These are phyloP conservation scores for Debaryomyces coudertii DNA, from an alignment of 1,139 yeast species.

Conservation along the genomic window DNA sequence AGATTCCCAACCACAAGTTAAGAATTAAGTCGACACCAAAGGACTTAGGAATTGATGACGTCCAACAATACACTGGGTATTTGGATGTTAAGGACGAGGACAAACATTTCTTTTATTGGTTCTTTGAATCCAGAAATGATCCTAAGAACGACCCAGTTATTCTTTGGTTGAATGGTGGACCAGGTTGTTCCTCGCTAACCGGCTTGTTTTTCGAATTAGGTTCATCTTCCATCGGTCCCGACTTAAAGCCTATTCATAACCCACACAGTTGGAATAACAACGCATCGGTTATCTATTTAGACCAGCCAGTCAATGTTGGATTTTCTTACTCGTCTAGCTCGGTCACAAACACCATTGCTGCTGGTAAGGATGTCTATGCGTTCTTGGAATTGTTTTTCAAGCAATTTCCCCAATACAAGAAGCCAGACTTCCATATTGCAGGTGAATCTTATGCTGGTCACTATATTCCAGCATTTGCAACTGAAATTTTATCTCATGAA, in stretches of 20 bases:
- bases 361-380: conserved; percentile 91
- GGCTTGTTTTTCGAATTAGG: conserved; percentile 51
- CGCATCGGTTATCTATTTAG: conserved; percentile 50
- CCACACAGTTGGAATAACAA: conserved; percentile 49
- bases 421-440: conserved; percentile 83
- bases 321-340: conserved; percentile 71
- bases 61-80: conserved; percentile 85
- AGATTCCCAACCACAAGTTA: conserved; percentile 58
- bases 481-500: conserved; percentile 76
- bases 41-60: conserved; percentile 72
- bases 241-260: conserved; percentile 40
- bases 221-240: conserved; percentile 40
- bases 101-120: conserved; percentile 64
- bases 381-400: conserved; percentile 87
- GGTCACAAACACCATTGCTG: conserved; percentile 79
- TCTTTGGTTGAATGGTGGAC: conserved; percentile 53
- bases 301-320: conserved; percentile 61
- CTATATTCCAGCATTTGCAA: conserved; percentile 91
- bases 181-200: conserved; percentile 48
- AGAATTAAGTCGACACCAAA: conserved; percentile 64
- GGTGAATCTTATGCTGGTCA: conserved; percentile 99
- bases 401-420: conserved; percentile 82
- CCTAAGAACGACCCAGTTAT: conserved; percentile 48
- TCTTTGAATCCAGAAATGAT: conserved; percentile 49
- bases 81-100: conserved; percentile 82